Evolutionary conservation across 2,329 filamentous ascomycete genomes (phyloP).

Genomic region (Arthrobotrys iridis): DNA sequence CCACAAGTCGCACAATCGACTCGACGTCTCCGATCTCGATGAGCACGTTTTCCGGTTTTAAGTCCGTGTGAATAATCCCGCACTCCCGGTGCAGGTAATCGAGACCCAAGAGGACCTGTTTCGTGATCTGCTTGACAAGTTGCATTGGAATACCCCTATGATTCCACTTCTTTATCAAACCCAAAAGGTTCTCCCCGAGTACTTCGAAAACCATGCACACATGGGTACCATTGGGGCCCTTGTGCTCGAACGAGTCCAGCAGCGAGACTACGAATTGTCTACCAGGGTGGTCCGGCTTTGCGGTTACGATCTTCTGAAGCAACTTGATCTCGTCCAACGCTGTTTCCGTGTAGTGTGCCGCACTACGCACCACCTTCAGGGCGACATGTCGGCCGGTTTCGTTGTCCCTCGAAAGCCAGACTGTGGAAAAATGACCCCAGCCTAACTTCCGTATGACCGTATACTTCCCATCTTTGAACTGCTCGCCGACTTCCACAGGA

Average conservation of each 20-base stretch:
- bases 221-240: constrained; percentile 93
- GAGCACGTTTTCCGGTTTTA: constrained; percentile 97
- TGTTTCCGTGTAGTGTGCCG: constrained; percentile 98
- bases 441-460: constrained; percentile 95
- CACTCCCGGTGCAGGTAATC: constrained; percentile 98
- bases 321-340: constrained; percentile 99
- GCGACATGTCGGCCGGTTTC: constrained; percentile 90
- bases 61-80: constrained; percentile 96
- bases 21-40: constrained; percentile 99
- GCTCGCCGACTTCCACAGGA: constrained; percentile 90
- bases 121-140: constrained; percentile 97
- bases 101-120: constrained; percentile 92
- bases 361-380: constrained; percentile 95
- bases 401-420: constrained; percentile 79
- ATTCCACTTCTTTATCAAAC: constrained; percentile 76
- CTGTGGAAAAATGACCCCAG: constrained; percentile 64
- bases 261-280: constrained; percentile 91
- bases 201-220: constrained; percentile 99
- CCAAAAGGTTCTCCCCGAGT: constrained; percentile 89
- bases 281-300: constrained; percentile 92
- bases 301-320: constrained; percentile 93
- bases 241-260: constrained; percentile 96
- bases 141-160: constrained; percentile 95
- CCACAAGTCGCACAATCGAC: constrained; percentile 76
- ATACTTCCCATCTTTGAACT: constrained; percentile 97